Base-by-base conservation (phyloP, 352 stramenopile genomes). In the Globisporangium takayamanum region DNA sequence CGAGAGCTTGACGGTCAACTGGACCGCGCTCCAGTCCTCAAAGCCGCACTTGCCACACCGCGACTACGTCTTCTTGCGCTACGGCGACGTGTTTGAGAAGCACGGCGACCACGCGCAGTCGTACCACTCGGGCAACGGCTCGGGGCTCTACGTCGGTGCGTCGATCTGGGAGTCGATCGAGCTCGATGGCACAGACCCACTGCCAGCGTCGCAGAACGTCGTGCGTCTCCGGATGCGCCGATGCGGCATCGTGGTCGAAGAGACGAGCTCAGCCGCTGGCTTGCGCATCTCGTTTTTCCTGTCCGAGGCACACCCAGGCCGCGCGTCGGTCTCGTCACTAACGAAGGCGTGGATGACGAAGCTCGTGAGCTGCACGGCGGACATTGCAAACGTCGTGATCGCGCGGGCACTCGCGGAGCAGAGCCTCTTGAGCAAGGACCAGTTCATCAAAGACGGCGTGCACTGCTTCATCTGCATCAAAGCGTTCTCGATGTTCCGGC, bases 161-260 rank as follows among this genome's bases (percentile, higher is more conserved):
- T 88, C 80, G 26, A 80, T 92, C 69, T 94, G 84, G 84, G 84
- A 94, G 53, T 89, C 76, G 26, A 89, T 94, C 52, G 82, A 94
- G 56, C 71, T 94, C 18, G 82, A 92, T 62, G 79, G 78, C 28
- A 89, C 76, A 36, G 77, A 83, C 7, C 84, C 84, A 4, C 61
- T 92, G 20, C 84, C 84, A 1, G 58, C 76, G 18, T 90, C 80
- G 26, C 72, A 87, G 57, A 94, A 94, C 59, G 81, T 94, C 44
- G 84, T 89, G 59, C 80, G 84, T 14, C 69, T 94, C 47, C 78
- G 78, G 33, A 68, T 94, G 60, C 84, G 84, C n/a, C 78, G 84
- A 44, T 88, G 80, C 33, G 84, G 84, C 20, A 79, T 94, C 42
- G 82, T 94, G 4, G 80, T 91, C 48, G 84, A 94, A 62, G 84